Conservation (phyloP, 345 rosid species). For the Angophora floribunda region DNA sequence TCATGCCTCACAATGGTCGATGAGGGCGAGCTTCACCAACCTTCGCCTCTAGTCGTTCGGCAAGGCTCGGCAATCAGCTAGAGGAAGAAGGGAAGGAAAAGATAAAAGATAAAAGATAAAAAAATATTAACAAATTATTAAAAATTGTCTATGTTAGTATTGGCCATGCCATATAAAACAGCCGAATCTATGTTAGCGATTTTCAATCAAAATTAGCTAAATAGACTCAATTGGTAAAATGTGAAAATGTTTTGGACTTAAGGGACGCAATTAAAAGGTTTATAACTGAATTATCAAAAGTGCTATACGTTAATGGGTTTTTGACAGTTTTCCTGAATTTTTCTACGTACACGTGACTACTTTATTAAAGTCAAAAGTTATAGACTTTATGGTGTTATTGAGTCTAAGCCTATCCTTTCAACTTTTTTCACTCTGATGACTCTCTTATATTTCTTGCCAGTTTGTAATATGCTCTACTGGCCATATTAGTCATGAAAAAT, state of each 20-base stretch:
- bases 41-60: not conserved
- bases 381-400: not conserved
- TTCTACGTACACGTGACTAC: not conserved
- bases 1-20: not conserved
- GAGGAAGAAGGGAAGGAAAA: not conserved
- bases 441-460: not conserved
- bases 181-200: too few relatives aligned
- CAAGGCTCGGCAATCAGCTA: not conserved
- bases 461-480: not conserved
- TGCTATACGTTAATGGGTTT: too few relatives aligned
- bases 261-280: too few relatives aligned
- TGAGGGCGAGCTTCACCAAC: not conserved
- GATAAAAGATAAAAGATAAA: too few relatives aligned
- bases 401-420: not conserved
- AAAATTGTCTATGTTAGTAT: not conserved
- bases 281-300: too few relatives aligned
- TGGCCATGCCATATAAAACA: accelerated
- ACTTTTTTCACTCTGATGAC: not conserved
- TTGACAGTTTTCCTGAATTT: too few relatives aligned
- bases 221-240: too few relatives aligned
- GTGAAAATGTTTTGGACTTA: too few relatives aligned
- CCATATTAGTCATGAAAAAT: not conserved
- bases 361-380: not conserved
- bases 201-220: too few relatives aligned
- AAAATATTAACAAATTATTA: too few relatives aligned